Conservation (phyloP, 2,329 filamentous ascomycete species). For the Hortaea sp. region DNA sequence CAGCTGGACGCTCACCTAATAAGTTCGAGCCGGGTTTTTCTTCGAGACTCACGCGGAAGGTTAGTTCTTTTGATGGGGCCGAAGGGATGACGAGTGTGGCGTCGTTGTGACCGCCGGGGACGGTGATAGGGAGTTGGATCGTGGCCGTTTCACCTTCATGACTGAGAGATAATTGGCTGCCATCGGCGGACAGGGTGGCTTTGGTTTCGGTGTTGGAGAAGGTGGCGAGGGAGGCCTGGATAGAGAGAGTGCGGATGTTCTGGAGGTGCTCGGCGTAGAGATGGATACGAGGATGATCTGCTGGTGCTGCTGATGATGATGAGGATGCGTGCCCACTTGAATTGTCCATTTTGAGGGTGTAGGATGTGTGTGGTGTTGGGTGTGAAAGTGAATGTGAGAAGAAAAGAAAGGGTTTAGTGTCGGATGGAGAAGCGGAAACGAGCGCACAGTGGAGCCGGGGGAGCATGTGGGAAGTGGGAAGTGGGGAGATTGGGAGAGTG, state of each 20-base stretch:
- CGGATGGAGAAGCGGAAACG: too few relatives aligned
- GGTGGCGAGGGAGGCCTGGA: slow-evolving; percentile 44
- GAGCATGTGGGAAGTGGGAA: too few relatives aligned
- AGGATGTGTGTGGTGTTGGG: too few relatives aligned
- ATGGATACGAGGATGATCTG: slow-evolving; percentile 16
- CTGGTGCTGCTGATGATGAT: too few relatives aligned
- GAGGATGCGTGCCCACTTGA: too few relatives aligned
- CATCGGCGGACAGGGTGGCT: slow-evolving; percentile 35
- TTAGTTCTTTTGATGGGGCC: slow-evolving; percentile 40
- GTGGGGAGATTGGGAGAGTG: too few relatives aligned
- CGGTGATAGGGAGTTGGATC: slow-evolving; percentile 37
- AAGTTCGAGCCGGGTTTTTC: slow-evolving; percentile 17
- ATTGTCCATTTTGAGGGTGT: too few relatives aligned
- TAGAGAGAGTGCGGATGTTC: slow-evolving; percentile 50
- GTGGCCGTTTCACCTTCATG: slow-evolving; percentile 36
- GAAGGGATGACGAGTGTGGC: slow-evolving; percentile 42
- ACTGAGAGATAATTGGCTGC: slow-evolving; percentile 32
- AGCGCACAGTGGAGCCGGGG: too few relatives aligned
- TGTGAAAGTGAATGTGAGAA: too few relatives aligned
- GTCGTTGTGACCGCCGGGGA: slow-evolving; percentile 28
- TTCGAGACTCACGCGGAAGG: slow-evolving; percentile 45
- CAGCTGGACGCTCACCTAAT: slow-evolving; percentile 4
- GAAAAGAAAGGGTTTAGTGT: too few relatives aligned
- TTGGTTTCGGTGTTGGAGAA: slow-evolving; percentile 33
- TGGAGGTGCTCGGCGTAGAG: slow-evolving; percentile 52